Evolutionary conservation across 306 rosid genomes (phyloP), one percentile per base, ranked within the genome.

Genomic region (Senna siamea): DNA sequence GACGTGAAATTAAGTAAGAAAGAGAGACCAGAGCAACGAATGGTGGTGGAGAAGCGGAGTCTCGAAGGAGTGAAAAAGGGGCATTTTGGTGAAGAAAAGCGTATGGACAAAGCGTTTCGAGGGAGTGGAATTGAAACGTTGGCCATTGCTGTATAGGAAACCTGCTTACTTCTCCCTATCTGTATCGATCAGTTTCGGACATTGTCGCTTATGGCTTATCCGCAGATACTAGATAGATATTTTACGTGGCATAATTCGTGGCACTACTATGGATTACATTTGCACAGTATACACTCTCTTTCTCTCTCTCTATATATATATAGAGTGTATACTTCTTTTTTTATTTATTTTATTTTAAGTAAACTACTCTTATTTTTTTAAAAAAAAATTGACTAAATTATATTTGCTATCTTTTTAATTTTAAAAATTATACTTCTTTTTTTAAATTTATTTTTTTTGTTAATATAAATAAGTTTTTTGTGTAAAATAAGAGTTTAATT

Each of bases 21-120:
- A 15, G 56, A 55, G 47, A 55, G 52, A 87, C 97, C 92, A 13
- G 89, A 86, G 85, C 91, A 89, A 70, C 70, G 74, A 41, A 86
- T 74, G 41, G 47, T 85, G 69, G 69, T 8, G 32, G 75, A 40
- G 2, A 76, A 32, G 59, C 20, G 76, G 48, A 83, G 14, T 1
- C 2, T 26, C 2, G 81, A 58, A 60, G 65, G 35, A 51, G 74
- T 9, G 41, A 80, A 66, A 37, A n/a, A 30, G 1, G 74, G 74
- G 50, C 73, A 89, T 73, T 75, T 93, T 17, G 84, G 28, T 19
- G 76, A 35, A 72, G n/a, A 70, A 79, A 54, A 72, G 68, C 63
- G 85, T 50, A 71, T 54, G 68, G 80, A 75, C 61, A 82, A 66
- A 19, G 56, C 41, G 77, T 72, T 83, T 12, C 80, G 89, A 5